phyloP scores from a whole-genome alignment of 331 rosid genomes.

The Phaseolus coccineus region DNA sequence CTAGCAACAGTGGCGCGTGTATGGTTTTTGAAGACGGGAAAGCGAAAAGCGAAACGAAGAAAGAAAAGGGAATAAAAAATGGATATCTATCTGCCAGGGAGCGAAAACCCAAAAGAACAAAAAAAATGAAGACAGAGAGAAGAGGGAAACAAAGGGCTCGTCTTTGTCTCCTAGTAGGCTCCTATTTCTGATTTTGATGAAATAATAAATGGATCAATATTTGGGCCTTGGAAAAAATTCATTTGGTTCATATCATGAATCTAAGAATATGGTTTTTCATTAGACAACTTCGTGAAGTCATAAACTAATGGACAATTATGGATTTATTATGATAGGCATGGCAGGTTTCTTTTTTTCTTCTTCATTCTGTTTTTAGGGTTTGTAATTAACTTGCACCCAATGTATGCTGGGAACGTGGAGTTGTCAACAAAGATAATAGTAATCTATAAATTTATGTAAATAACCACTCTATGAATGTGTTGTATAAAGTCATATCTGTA shows the following conservation, averaged over 20 bases:
- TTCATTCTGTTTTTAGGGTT: not conserved
- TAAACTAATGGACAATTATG: not conserved
- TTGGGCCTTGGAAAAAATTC: not conserved
- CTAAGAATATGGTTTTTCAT: slow-evolving; percentile 9
- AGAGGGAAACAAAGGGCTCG: not conserved
- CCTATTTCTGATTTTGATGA: not conserved
- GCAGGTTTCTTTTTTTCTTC: not conserved
- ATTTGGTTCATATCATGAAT: not conserved
- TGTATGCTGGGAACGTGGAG: slow-evolving; percentile 1
- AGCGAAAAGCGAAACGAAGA: not conserved
- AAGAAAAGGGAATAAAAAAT: not conserved
- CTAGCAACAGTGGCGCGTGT: slow-evolving; percentile 41
- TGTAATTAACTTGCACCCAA: slow-evolving; percentile 15
- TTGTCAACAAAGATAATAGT: not conserved
- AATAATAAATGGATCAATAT: not conserved
- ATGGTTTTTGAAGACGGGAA: slow-evolving; percentile 39
- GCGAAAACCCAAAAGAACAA: not conserved
- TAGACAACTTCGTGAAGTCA: slow-evolving; percentile 21
- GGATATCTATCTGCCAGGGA: not conserved
- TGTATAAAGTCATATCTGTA: not conserved
- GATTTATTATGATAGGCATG: slow-evolving; percentile 5
- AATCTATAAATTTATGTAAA: not conserved
- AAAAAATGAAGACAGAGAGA: not conserved
- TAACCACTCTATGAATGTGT: not conserved
- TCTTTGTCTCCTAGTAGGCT: not conserved